A percentile compares a stretch with the other conserved stretches of the same genome.
phyloP scores from a whole-genome alignment of 805 yeast species.

The Debaryomyces castellii region DNA sequence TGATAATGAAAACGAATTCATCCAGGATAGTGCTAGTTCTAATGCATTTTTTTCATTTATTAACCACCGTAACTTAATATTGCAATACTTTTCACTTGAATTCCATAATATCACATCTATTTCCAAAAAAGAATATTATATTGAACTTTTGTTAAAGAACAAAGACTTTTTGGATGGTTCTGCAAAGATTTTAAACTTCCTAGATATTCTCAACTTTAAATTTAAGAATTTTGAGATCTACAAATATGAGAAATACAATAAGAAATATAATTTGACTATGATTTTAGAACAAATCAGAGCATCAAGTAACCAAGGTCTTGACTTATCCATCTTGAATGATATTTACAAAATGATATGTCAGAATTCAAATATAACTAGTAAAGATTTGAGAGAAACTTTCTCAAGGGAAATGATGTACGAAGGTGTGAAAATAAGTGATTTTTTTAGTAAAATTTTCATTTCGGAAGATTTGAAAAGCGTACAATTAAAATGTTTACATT shows the following conservation, averaged over 20 bases:
- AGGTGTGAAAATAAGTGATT: conserved; percentile 28
- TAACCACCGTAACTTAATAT: conserved; percentile 55
- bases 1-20: conserved; percentile 26
- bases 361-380: conserved; percentile 13
- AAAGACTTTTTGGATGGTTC: conserved; percentile 55
- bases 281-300: conserved; percentile 39
- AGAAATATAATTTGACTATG: conserved; percentile 24
- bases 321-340: conserved; percentile 34
- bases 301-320: conserved; percentile 32
- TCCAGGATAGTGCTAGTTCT: conserved; percentile 33
- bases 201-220: conserved; percentile 68
- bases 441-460: conserved; percentile 47
- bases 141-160: conserved; percentile 51
- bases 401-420: conserved; percentile 26
- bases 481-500: conserved; percentile 64
- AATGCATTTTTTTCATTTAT: conserved; percentile 63
- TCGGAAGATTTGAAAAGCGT: conserved; percentile 46
- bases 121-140: conserved; percentile 51
- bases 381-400: conserved; percentile 21
- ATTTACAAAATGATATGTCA: conserved; percentile 21
- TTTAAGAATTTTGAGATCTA: conserved; percentile 44
- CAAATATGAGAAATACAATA: conserved; percentile 26
- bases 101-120: conserved; percentile 57
- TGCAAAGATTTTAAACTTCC: conserved; percentile 63
- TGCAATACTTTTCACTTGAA: conserved; percentile 70